These are phyloP conservation scores for Aspergillus cejpii DNA, from an alignment of 2,329 filamentous ascomycete genomes.

Conservation along the genomic window DNA sequence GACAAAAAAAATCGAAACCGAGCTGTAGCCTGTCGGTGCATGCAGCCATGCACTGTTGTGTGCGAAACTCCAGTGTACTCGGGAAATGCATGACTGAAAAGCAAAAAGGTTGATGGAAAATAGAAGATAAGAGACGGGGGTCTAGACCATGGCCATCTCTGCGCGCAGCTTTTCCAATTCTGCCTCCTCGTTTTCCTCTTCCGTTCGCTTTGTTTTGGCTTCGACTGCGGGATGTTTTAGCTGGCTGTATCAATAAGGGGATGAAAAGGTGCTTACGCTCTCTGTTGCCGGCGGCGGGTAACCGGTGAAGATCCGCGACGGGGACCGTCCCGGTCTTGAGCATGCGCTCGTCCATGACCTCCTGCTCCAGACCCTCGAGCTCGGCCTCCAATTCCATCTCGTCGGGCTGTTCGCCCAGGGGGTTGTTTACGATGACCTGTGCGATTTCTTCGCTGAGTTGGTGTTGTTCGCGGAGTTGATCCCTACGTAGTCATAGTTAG, in stretches of 20 bases:
- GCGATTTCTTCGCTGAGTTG: constrained; percentile 89
- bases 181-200: constrained; percentile 92
- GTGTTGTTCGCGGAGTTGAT: constrained; percentile 84
- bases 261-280: constrained; percentile 56
- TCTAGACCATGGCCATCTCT: constrained; percentile 83
- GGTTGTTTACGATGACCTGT: constrained; percentile 69
- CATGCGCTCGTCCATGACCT: constrained; percentile 90
- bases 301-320: constrained; percentile 67
- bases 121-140: not conserved
- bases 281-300: constrained; percentile 67
- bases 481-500: constrained; percentile 53
- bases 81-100: constrained; percentile 3
- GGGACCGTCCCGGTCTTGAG: constrained; percentile 80
- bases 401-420: constrained; percentile 64
- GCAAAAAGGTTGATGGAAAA: not conserved
- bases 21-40: too few species aligned
- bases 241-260: not conserved
- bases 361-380: constrained; percentile 79
- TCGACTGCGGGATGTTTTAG: constrained; percentile 31
- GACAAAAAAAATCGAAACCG: not conserved
- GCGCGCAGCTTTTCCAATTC: constrained; percentile 89
- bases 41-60: too few species aligned
- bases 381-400: constrained; percentile 82
- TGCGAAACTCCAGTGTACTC: not conserved
- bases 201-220: constrained; percentile 46